A percentile compares a stretch with the other conserved stretches of the same genome.
phyloP scores from a whole-genome alignment of 257 asterid species.

The Plectranthus barbatus region DNA sequence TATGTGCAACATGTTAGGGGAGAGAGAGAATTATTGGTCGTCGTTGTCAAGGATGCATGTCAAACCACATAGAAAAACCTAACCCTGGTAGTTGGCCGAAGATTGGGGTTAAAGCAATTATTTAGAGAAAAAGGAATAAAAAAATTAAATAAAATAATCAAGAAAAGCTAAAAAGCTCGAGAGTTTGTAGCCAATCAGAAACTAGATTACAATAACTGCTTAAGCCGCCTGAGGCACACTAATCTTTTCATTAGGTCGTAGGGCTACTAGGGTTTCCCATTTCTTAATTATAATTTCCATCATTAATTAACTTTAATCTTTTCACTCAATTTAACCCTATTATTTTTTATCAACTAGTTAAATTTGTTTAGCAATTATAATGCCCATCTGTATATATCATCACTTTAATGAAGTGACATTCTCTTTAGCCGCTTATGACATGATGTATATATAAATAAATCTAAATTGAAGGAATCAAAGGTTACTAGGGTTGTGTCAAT shows the following conservation, averaged over 20 bases:
- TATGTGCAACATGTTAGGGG: background rate
- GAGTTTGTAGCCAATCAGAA: constrained; percentile 23
- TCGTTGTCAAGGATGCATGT: constrained; percentile 8
- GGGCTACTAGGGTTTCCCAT: too few species aligned
- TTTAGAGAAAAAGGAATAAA: background rate
- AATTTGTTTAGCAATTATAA: background rate
- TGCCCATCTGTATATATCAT: background rate
- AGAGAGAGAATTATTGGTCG: constrained; percentile 3
- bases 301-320: background rate
- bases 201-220: background rate
- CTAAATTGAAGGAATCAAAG: too few species aligned
- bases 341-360: background rate
- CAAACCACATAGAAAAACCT: background rate
- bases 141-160: background rate
- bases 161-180: background rate
- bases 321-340: background rate
- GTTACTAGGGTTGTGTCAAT: too few species aligned
- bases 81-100: background rate
- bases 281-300: too few species aligned
- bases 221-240: background rate
- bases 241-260: background rate
- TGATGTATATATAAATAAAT: too few species aligned
- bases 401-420: background rate
- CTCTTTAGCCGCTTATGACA: background rate
- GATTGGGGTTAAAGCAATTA: background rate